Conservation (phyloP, 352 stramenopile genomes). For the Blastocystis sp. region DNA sequence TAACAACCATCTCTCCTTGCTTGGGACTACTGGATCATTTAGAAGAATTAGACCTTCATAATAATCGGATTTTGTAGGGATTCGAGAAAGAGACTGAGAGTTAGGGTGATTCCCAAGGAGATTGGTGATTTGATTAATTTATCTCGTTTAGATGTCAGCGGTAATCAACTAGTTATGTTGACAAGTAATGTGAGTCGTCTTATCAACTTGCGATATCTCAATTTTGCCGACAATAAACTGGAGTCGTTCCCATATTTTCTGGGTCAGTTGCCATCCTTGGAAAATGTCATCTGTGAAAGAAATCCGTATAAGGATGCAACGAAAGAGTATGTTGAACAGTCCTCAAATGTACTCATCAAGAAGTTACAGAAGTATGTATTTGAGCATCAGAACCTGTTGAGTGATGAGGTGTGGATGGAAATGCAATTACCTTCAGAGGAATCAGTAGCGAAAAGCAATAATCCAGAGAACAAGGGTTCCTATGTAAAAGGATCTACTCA, state of each 20-base stretch:
- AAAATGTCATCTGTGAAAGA: not conserved
- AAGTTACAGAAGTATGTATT: not conserved
- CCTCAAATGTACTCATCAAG: not conserved
- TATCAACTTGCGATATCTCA: slow-evolving; percentile 6
- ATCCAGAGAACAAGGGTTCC: not conserved
- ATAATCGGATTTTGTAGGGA: not conserved
- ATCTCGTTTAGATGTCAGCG: slow-evolving; percentile 19
- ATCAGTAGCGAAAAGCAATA: not conserved
- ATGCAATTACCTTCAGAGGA: not conserved
- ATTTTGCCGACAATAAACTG: slow-evolving; percentile 39
- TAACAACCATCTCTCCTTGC: not conserved
- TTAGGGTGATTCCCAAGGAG: not conserved
- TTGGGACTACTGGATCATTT: not conserved
- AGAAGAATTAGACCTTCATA: slow-evolving; percentile 40
- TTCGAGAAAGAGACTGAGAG: not conserved
- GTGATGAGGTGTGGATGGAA: not conserved
- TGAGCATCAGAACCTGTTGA: not conserved
- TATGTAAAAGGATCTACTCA: slow-evolving; percentile 29
- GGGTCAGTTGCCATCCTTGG: not conserved
- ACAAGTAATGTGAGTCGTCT: not conserved
- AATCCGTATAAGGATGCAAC: slow-evolving; percentile 16
- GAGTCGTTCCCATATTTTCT: slow-evolving; percentile 37
- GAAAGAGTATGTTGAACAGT: not conserved
- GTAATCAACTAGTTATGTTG: not conserved
- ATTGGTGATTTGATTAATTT: not conserved